Percentiles rank a stretch among this genome's conserved stretches.
These are phyloP conservation scores for Xerocomellus intermedius DNA, from an alignment of 768 basidiomycete genomes.

Conservation along the genomic window DNA sequence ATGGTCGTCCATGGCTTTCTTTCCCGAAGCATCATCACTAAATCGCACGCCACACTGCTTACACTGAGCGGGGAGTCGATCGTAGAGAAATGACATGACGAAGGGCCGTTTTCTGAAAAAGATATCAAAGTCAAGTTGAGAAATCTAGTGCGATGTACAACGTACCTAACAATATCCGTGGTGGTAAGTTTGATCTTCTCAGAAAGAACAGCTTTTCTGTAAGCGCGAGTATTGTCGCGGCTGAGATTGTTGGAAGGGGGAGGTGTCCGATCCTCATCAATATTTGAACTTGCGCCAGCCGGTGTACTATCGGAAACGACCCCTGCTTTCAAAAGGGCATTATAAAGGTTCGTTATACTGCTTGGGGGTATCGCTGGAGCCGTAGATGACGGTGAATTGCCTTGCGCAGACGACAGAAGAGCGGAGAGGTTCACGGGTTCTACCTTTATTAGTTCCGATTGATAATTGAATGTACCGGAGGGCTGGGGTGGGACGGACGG, in stretches of 20 bases:
- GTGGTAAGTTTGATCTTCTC: constrained; percentile 62
- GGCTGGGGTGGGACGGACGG: constrained; percentile 33
- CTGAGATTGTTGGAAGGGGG: constrained; percentile 36
- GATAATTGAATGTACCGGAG: constrained; percentile 28
- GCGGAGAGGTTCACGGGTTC: constrained; percentile 32
- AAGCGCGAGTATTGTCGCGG: constrained; percentile 52
- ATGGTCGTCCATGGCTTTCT: constrained; percentile 79
- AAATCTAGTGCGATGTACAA: constrained; percentile 17
- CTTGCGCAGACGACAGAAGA: constrained; percentile 27
- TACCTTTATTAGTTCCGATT: constrained; percentile 24
- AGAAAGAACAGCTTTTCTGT: constrained; percentile 58
- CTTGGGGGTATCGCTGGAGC: constrained; percentile 23
- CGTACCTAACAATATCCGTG: constrained; percentile 70
- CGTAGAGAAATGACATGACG: constrained; percentile 68
- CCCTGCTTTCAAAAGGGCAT: constrained; percentile 76
- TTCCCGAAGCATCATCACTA: constrained; percentile 66
- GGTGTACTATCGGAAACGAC: constrained; percentile 61
- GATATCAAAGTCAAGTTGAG: background rate
- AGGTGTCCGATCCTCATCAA: constrained; percentile 27
- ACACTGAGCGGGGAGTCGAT: constrained; percentile 77
- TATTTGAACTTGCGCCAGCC: constrained; percentile 42
- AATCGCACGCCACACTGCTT: constrained; percentile 93
- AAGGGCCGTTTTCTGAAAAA: constrained; percentile 48
- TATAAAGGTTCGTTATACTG: constrained; percentile 59
- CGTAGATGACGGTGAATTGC: constrained; percentile 24